phyloP scores from a whole-genome alignment of 768 basidiomycete species.

The Amanita subjunquillea region DNA sequence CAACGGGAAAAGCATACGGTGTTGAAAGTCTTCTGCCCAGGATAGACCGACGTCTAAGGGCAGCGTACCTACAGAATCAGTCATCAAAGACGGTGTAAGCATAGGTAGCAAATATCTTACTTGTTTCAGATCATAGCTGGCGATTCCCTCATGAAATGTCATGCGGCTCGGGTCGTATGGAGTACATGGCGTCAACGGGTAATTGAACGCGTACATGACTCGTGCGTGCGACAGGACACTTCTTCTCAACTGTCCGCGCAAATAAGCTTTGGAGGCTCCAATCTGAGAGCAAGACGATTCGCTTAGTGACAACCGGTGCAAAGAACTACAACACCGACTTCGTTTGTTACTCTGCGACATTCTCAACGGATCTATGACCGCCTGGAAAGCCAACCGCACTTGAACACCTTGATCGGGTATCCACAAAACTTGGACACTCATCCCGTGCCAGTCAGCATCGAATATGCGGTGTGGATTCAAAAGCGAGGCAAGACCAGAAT shows the following conservation, averaged over 20 bases:
- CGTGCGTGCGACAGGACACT: constrained; percentile 61
- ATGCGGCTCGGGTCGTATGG: constrained; percentile 43
- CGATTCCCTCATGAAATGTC: constrained; percentile 21
- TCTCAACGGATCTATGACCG: constrained; percentile 72
- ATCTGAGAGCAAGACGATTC: constrained; percentile 29
- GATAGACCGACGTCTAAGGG: constrained; percentile 48
- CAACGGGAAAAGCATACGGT: constrained; percentile 34
- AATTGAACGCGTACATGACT: constrained; percentile 44
- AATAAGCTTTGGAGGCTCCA: constrained; percentile 68
- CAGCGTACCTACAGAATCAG: constrained; percentile 18
- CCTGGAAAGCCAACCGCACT: constrained; percentile 60
- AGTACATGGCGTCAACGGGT: constrained; percentile 31
- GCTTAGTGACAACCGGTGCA: constrained; percentile 1
- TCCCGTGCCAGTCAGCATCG: constrained; percentile 87
- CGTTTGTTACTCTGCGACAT: constrained; percentile 34
- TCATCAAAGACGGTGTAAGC: constrained; percentile 4
- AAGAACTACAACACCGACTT: constrained; percentile 27
- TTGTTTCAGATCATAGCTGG: constrained; percentile 37
- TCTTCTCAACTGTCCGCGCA: constrained; percentile 46
- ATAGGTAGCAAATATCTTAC: constrained; percentile 22
- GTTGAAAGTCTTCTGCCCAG: constrained; percentile 51
- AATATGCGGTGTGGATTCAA: constrained; percentile 82
- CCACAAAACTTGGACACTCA: constrained; percentile 71
- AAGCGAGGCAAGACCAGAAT: constrained; percentile 73
- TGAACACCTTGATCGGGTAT: constrained; percentile 45